Conservation (phyloP, 2,329 filamentous ascomycete species). For the Paraconiothyrium brasiliense region DNA sequence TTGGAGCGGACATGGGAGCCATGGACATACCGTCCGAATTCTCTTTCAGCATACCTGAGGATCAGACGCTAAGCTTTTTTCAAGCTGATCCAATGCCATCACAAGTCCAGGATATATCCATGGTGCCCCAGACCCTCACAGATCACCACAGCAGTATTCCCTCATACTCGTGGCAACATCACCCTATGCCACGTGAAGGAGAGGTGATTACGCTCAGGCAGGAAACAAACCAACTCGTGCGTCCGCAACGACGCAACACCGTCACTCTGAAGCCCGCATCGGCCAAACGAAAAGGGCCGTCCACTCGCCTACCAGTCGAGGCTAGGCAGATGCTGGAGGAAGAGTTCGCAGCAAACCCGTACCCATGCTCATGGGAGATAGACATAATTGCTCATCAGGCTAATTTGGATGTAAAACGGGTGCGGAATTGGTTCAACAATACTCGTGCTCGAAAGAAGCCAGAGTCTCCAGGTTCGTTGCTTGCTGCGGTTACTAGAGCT, state of each 20-base stretch:
- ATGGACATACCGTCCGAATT: conserved; percentile 9
- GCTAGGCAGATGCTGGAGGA: conserved; percentile 46
- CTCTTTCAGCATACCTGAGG: background rate
- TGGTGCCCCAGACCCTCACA: background rate
- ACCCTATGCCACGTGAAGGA: conserved; percentile 13
- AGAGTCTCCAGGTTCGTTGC: conserved; percentile 28
- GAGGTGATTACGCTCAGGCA: conserved; percentile 9
- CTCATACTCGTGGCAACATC: conserved; percentile 1
- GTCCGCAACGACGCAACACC: conserved; percentile 15
- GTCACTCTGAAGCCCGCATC: conserved; percentile 42
- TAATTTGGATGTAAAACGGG: conserved; percentile 47
- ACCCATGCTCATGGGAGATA: conserved; percentile 47
- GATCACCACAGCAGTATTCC: background rate
- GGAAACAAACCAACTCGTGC: background rate
- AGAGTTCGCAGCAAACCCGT: conserved; percentile 46
- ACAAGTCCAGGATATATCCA: background rate
- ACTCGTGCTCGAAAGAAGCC: conserved; percentile 44
- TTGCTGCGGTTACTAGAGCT: too few species aligned
- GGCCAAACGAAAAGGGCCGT: conserved; percentile 44
- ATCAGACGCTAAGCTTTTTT: background rate
- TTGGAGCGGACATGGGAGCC: background rate
- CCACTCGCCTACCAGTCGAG: conserved; percentile 42
- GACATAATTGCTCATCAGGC: conserved; percentile 49
- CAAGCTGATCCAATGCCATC: background rate
- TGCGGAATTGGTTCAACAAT: conserved; percentile 50